These are phyloP conservation scores for Cyclocybe cylindracea DNA, from an alignment of 768 basidiomycete species.

Conservation along the genomic window DNA sequence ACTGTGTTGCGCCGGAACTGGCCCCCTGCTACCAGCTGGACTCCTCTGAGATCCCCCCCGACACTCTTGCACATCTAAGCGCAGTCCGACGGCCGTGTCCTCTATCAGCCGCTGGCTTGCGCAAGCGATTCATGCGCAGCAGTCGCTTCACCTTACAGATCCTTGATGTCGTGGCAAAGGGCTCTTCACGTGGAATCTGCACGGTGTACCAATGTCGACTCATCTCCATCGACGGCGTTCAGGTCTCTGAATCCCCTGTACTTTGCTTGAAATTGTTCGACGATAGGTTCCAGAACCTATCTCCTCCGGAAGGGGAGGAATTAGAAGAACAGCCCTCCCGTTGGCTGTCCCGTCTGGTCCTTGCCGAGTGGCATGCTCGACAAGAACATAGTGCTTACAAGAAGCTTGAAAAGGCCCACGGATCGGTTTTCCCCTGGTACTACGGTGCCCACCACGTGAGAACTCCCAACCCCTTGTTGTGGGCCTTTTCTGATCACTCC, in stretches of 20 bases:
- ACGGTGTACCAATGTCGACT: constrained; percentile 16
- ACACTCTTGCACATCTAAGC: constrained; percentile 8
- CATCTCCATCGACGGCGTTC: constrained; percentile 17
- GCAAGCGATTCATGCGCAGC: constrained; percentile 3
- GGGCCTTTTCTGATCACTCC: neutral
- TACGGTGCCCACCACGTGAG: constrained; percentile 25
- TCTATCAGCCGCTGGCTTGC: constrained; percentile 5
- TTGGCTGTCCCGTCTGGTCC: constrained; percentile 10
- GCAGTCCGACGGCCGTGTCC: constrained; percentile 8
- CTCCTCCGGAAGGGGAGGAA: constrained; percentile 9
- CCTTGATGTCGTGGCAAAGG: constrained; percentile 9
- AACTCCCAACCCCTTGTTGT: neutral
- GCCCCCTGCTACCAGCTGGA: constrained; percentile 12
- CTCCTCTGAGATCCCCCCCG: constrained; percentile 9
- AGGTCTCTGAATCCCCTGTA: constrained; percentile 6
- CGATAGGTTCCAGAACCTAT: constrained; percentile 18
- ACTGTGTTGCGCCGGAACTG: neutral
- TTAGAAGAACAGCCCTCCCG: neutral
- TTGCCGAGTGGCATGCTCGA: constrained; percentile 18
- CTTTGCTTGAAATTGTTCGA: constrained; percentile 23
- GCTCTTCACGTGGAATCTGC: constrained; percentile 4
- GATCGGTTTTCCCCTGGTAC: constrained; percentile 26
- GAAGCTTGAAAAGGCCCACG: constrained; percentile 23
- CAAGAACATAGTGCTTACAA: constrained; percentile 23
- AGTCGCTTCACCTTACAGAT: constrained; percentile 11